These are phyloP conservation scores for Tieghemiomyces parasiticus DNA, from an alignment of 192 early-diverging fungal species.

Conservation along the genomic window DNA sequence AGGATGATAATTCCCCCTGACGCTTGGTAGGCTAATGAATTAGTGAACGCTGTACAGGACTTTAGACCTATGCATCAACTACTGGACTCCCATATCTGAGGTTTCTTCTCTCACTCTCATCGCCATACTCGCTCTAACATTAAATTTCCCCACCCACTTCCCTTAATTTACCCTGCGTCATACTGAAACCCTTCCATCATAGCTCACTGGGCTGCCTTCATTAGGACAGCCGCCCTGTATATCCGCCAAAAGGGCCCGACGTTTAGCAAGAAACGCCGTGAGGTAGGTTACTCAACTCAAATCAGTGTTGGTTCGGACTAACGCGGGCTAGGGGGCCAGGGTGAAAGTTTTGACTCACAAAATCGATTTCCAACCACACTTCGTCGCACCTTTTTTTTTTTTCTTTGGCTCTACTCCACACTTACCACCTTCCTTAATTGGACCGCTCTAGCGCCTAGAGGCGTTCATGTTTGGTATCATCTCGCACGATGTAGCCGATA, in stretches of 20 bases:
- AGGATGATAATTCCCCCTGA: background rate
- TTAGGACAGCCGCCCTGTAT: background rate
- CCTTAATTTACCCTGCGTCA: too few species aligned
- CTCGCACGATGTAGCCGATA: slow-evolving; percentile 4
- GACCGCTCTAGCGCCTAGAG: background rate
- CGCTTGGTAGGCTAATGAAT: background rate
- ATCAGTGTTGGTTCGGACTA: background rate
- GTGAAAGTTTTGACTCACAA: background rate
- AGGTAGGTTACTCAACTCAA: background rate
- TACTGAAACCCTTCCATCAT: background rate
- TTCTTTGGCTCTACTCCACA: background rate
- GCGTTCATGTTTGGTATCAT: slow-evolving; percentile 4
- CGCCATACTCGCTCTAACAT: background rate
- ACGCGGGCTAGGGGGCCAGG: background rate
- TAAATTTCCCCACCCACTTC: background rate
- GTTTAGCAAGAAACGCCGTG: background rate
- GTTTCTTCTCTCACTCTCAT: background rate
- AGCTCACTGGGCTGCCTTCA: slow-evolving; percentile 7
- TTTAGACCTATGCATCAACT: background rate
- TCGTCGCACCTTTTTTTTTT: background rate
- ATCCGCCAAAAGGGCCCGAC: background rate
- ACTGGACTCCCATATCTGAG: background rate
- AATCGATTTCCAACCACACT: background rate
- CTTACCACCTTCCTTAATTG: background rate
- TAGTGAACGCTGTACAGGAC: background rate